Percentiles rank a stretch among this genome's conserved stretches.
Conservation (phyloP, 331 rosid genomes). For the Prunus yedoensis region DNA sequence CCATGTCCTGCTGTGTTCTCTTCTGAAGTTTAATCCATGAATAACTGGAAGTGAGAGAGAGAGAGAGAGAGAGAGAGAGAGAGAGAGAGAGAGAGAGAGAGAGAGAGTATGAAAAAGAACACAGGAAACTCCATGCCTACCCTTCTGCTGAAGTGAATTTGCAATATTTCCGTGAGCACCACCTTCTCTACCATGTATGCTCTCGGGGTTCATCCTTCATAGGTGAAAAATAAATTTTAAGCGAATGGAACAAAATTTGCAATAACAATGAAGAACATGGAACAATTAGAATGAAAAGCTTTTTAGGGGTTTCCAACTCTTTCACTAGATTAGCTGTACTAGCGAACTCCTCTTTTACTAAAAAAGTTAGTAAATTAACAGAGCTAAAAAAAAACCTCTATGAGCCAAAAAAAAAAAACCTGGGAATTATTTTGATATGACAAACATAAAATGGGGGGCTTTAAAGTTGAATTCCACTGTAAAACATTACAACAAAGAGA, state of each 20-base stretch:
- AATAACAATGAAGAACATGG: conserved; percentile 11
- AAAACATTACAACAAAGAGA: conserved; percentile 18
- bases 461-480: conserved; percentile 8
- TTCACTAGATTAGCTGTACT: conserved; percentile 9
- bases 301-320: conserved; percentile 2
- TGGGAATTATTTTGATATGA: neutral
- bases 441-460: neutral
- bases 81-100: neutral
- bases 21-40: conserved; percentile 42
- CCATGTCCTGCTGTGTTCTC: conserved; percentile 56
- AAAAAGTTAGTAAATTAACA: neutral
- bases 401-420: neutral
- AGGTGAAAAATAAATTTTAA: conserved; percentile 27
- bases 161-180: conserved; percentile 56
- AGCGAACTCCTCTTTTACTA: neutral
- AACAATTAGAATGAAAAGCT: conserved; percentile 15
- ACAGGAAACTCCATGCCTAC: conserved; percentile 42
- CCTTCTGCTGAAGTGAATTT: conserved; percentile 62
- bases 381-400: neutral
- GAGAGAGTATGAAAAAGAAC: neutral
- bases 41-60: conserved; percentile 16
- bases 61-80: neutral
- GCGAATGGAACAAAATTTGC: conserved; percentile 12
- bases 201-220: conserved; percentile 73
- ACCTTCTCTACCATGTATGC: conserved; percentile 50